Evolutionary conservation across 495 filamentous ascomycete species (phyloP).

Genomic region (Aspergillus sparsus): DNA sequence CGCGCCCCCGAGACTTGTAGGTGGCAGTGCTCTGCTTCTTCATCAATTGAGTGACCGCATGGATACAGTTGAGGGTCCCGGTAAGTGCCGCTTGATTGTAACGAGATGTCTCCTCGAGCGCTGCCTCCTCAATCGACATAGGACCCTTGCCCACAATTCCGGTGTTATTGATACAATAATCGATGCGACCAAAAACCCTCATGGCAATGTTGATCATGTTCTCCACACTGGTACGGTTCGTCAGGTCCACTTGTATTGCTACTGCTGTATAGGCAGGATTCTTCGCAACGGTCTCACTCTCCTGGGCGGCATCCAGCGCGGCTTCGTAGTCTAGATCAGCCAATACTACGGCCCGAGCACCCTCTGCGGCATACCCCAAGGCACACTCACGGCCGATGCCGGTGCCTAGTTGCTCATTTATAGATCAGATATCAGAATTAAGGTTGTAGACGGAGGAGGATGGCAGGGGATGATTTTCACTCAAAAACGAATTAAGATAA

Average conservation of each 20-base stretch:
- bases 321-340: slow-evolving; percentile 11
- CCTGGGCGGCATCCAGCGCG: slow-evolving; percentile 11
- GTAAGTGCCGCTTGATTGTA: background rate
- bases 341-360: slow-evolving; percentile 6
- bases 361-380: slow-evolving; percentile 14
- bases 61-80: slow-evolving; percentile 2
- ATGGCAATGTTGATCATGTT: background rate
- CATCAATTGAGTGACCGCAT: slow-evolving; percentile 5
- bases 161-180: slow-evolving; percentile 18
- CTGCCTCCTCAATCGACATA: background rate
- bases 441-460: background rate
- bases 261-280: slow-evolving; percentile 11
- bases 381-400: slow-evolving; percentile 18
- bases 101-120: background rate
- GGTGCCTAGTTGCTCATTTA: slow-evolving; percentile 1
- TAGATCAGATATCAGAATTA: background rate
- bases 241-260: slow-evolving; percentile 9
- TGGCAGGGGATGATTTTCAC: background rate
- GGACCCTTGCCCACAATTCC: background rate
- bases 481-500: background rate
- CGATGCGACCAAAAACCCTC: slow-evolving; percentile 11
- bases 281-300: slow-evolving; percentile 9
- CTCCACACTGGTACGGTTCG: slow-evolving; percentile 2
- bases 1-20: background rate
- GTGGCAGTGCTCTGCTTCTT: background rate